Conservation (phyloP, 2,329 filamentous ascomycete genomes). For the Beauveria brongniartii region DNA sequence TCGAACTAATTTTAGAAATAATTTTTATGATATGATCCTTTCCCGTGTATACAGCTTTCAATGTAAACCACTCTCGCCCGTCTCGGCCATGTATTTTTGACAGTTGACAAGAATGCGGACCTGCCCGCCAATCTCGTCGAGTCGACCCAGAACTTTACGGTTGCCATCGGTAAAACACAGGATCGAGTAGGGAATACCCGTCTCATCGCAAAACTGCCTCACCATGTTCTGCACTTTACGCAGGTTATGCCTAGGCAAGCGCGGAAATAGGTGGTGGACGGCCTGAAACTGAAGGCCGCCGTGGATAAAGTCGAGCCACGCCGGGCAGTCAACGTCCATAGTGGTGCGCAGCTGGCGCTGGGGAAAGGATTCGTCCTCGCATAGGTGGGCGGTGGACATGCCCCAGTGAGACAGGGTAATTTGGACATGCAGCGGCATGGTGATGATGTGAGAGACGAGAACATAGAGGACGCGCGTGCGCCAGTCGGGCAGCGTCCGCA, state of each 20-base stretch:
- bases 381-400: slow-evolving; percentile 60
- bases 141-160: slow-evolving; percentile 36
- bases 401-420: slow-evolving; percentile 67
- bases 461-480: slow-evolving; percentile 52
- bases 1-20: not conserved
- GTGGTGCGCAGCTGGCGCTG: slow-evolving; percentile 64
- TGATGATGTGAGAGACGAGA: slow-evolving; percentile 55
- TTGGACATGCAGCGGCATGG: slow-evolving; percentile 62
- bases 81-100: slow-evolving; percentile 41
- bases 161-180: slow-evolving; percentile 57
- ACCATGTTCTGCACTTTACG: slow-evolving; percentile 52
- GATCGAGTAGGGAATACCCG: slow-evolving; percentile 53
- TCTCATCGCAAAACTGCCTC: slow-evolving; percentile 56
- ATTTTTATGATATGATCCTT: no score
- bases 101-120: slow-evolving; percentile 52
- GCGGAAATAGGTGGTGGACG: slow-evolving; percentile 61
- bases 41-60: slow-evolving; percentile 3
- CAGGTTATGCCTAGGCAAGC: slow-evolving; percentile 61
- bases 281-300: slow-evolving; percentile 67
- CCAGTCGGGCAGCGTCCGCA: slow-evolving; percentile 50
- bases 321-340: slow-evolving; percentile 66
- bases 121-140: slow-evolving; percentile 54
- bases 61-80: slow-evolving; percentile 35
- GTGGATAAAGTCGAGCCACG: slow-evolving; percentile 65
- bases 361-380: slow-evolving; percentile 57